These are phyloP conservation scores for Pythium dissotocum DNA, from an alignment of 352 stramenopile genomes.

Conservation along the genomic window DNA sequence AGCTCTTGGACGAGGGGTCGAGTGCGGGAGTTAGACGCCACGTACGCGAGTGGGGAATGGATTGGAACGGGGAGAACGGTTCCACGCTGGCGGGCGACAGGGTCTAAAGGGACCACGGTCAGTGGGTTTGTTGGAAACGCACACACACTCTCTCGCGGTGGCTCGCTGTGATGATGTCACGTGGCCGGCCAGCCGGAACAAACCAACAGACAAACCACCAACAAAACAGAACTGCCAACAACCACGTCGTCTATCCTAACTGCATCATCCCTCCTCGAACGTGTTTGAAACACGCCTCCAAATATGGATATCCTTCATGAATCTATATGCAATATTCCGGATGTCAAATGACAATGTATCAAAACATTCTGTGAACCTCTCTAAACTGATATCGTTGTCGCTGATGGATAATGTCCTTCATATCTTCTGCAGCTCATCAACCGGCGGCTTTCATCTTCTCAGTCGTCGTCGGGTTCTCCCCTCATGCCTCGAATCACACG, in stretches of 20 bases:
- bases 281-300: neutral
- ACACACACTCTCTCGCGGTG: no score
- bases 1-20: neutral
- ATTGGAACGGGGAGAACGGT: neutral
- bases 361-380: no score
- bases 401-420: no score
- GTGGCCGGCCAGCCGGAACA: neutral
- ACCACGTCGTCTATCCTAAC: neutral
- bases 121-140: no score
- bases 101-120: neutral
- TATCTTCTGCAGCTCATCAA: no score
- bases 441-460: no score
- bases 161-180: neutral
- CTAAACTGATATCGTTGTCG: no score
- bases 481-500: no score
- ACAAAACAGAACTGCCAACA: neutral
- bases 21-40: slow-evolving; percentile 2
- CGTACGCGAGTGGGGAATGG: slow-evolving; percentile 10
- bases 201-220: neutral
- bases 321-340: no score
- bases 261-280: neutral
- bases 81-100: neutral
- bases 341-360: no score
- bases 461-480: no score
- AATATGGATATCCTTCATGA: neutral